A percentile compares a stretch with the other conserved stretches of the same genome.
These are phyloP conservation scores for Aspergillus nidulans DNA, from an alignment of 495 filamentous ascomycete species.

Conservation along the genomic window DNA sequence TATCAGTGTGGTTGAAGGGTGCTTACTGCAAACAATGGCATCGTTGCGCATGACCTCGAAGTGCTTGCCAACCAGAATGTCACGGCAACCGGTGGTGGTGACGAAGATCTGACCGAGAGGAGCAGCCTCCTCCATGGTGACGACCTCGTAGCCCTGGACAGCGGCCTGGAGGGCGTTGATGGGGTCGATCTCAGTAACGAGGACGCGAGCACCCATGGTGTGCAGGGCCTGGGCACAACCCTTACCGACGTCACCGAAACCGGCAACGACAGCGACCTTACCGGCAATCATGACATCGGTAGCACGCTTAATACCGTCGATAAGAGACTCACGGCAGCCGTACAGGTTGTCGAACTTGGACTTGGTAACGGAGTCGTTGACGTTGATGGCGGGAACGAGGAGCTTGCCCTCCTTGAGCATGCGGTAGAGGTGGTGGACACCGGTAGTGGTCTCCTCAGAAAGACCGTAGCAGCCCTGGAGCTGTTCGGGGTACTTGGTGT, in stretches of 20 bases:
- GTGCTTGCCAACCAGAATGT: constrained; percentile 88
- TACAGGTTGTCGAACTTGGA: constrained; percentile 99
- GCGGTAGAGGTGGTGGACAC: constrained; percentile 97
- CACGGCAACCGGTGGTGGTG: constrained; percentile 97
- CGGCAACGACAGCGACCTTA: constrained; percentile 95
- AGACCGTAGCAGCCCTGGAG: constrained; percentile 96
- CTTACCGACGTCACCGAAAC: constrained; percentile 99
- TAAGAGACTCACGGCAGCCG: constrained; percentile 96
- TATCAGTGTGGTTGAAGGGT: neutral
- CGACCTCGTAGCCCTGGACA: constrained; percentile 94
- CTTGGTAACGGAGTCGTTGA: constrained; percentile 99
- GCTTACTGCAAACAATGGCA: constrained; percentile 97
- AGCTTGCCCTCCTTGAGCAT: constrained; percentile 93
- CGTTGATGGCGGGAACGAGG: constrained; percentile 94
- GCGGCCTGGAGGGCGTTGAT: constrained; percentile 99
- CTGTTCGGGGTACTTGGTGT: constrained; percentile 97
- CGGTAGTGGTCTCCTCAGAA: constrained; percentile 98
- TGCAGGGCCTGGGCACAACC: constrained; percentile 93
- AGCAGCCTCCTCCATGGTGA: constrained; percentile 95
- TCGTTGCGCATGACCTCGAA: constrained; percentile 98
- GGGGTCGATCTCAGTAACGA: constrained; percentile 96
- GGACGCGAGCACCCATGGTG: constrained; percentile 93
- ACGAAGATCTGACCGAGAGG: constrained; percentile 92
- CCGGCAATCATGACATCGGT: constrained; percentile 99
- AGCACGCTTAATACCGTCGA: constrained; percentile 99